Evolutionary conservation across 2,329 filamentous ascomycete genomes (phyloP).

Genomic region (Uncinocarpus reesii): DNA sequence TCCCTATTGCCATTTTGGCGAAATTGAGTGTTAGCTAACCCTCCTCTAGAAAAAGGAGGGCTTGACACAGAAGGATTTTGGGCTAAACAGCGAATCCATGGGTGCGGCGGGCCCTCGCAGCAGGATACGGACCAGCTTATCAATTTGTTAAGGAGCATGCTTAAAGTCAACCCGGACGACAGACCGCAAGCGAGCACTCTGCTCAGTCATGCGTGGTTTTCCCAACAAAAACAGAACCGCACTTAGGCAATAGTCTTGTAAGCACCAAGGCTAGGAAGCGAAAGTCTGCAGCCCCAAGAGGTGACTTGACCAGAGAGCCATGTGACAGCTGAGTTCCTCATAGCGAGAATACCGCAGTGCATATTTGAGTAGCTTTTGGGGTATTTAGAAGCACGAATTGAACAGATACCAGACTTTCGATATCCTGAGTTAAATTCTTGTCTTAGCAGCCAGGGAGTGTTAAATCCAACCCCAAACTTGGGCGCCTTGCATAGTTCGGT

Average conservation of each 20-base stretch:
- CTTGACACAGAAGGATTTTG: neutral
- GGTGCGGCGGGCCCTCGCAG: neutral
- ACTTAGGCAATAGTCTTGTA: neutral
- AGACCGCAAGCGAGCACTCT: neutral
- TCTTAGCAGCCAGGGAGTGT: too few species aligned
- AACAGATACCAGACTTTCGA: too few species aligned
- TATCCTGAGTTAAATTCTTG: too few species aligned
- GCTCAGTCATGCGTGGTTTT: conserved; percentile 1
- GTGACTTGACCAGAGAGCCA: too few species aligned
- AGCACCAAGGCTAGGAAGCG: too few species aligned
- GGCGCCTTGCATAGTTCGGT: too few species aligned
- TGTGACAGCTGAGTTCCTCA: too few species aligned
- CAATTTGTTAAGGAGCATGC: conserved; percentile 7
- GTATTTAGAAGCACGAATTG: too few species aligned
- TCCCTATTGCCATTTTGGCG: neutral
- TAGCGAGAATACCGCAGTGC: too few species aligned
- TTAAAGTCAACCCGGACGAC: neutral
- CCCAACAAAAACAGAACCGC: neutral
- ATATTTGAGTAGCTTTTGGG: too few species aligned
- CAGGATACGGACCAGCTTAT: neutral
- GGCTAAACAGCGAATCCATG: neutral
- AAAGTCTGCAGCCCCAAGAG: too few species aligned
- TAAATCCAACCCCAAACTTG: too few species aligned
- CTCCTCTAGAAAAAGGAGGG: neutral
- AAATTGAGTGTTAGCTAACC: neutral